phyloP scores from a whole-genome alignment of 2,329 filamentous ascomycete genomes.

The Spiromastix sp. region DNA sequence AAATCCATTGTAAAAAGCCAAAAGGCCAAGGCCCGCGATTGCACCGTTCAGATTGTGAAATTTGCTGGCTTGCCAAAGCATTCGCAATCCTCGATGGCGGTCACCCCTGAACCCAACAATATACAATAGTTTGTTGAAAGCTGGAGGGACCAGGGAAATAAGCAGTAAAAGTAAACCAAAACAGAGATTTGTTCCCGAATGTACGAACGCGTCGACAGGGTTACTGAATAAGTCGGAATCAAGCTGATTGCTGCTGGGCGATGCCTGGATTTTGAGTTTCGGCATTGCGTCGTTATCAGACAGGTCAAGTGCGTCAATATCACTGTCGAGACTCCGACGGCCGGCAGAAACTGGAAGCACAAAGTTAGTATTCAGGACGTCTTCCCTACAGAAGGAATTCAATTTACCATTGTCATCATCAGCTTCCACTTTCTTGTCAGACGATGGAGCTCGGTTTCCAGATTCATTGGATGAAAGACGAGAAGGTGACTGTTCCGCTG shows the following conservation, averaged over 20 bases:
- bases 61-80: slow-evolving; percentile 84
- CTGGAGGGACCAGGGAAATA: slow-evolving; percentile 85
- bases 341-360: background rate
- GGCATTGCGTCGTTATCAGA: background rate
- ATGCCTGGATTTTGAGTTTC: slow-evolving; percentile 3
- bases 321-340: background rate
- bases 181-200: slow-evolving; percentile 80
- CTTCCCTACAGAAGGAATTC: too few species aligned
- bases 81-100: slow-evolving; percentile 65
- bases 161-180: slow-evolving; percentile 78
- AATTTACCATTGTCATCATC: too few species aligned
- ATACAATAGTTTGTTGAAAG: slow-evolving; percentile 75
- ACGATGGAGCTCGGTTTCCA: too few species aligned
- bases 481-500: too few species aligned
- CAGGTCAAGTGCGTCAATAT: background rate
- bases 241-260: too few species aligned
- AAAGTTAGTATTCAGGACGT: too few species aligned
- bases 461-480: too few species aligned
- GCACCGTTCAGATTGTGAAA: slow-evolving; percentile 89
- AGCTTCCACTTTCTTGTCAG: too few species aligned
- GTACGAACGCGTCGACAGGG: slow-evolving; percentile 75
- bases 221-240: slow-evolving; percentile 59
- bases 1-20: slow-evolving; percentile 82
- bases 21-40: slow-evolving; percentile 67
- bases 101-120: slow-evolving; percentile 90